These are phyloP conservation scores for Chytriomyces confervae DNA, from an alignment of 192 early-diverging fungal genomes.

Conservation along the genomic window DNA sequence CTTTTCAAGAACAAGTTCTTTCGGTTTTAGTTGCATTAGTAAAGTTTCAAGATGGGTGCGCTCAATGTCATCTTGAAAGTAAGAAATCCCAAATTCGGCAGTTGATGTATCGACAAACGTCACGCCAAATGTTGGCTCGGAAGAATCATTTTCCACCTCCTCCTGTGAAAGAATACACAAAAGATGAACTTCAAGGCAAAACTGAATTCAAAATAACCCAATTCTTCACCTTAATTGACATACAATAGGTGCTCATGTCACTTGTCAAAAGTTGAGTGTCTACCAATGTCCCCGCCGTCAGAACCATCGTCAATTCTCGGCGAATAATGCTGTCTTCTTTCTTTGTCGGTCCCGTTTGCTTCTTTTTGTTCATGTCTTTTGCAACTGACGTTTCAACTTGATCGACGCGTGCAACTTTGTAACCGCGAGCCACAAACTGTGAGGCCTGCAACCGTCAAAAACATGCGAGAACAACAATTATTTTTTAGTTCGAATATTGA, in stretches of 20 bases:
- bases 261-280: constrained; percentile 85
- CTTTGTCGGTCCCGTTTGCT: constrained; percentile 11
- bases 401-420: constrained; percentile 96
- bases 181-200: background rate
- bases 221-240: constrained; percentile 82
- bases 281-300: constrained; percentile 91
- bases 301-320: constrained; percentile 82
- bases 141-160: constrained; percentile 33
- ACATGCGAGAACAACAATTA: background rate
- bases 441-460: constrained; percentile 57
- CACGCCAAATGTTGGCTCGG: constrained; percentile 75
- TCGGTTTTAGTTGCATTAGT: constrained; percentile 88
- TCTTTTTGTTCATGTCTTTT: constrained; percentile 80
- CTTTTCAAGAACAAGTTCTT: constrained; percentile 89
- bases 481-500: background rate
- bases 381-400: constrained; percentile 96
- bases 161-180: background rate
- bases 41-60: constrained; percentile 92
- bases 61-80: constrained; percentile 83
- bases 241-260: constrained; percentile 93
- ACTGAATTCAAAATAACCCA: background rate
- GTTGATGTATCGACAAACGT: constrained; percentile 96
- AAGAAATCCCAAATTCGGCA: constrained; percentile 84
- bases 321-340: constrained; percentile 78
- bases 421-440: constrained; percentile 93